Base-by-base conservation (phyloP, 768 basidiomycete genomes). In the Trametes elegans region DNA sequence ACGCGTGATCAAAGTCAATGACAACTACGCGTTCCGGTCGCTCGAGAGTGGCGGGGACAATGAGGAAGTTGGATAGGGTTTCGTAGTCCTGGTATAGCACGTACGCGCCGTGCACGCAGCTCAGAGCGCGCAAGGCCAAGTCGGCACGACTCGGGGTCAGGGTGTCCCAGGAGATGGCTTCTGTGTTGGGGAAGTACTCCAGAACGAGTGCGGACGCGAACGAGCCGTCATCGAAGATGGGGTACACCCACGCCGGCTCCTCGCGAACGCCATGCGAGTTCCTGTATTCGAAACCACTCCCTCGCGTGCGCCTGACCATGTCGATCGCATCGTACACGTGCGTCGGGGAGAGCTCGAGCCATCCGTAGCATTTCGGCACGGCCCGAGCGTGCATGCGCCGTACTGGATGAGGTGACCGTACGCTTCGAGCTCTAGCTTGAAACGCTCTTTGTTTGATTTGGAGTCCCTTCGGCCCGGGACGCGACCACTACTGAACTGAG, bases 291-390 rank as follows among this genome's bases (percentile, higher is more conserved):
- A 31, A 50, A 13, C 40, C 53, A n/a, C 53, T 7, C n/a, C 14
- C 18, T 6, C n/a, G 29, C 16, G 44, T 32, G 5, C 24, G 16
- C 13, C 19, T 21, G 46, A 32, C 39, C 41, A 41, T 21, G 6
- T 32, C 31, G 8, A 32, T 34, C 1, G 44, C 31, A 19, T 8
- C 18, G 8, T 31, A 31, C 5, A 46, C 19, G 11, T 32, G 29
- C 5, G 18, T 19, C 10, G 44, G 13, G 9, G 48, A 49, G 18
- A 74, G 51, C 8, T 38, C 34, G 24, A 57, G n/a, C 60, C 60
- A 62, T 11, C 61, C 61, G 40, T 51, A 59, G 47, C 61, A 62
- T 3, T 34, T 27, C 7, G 58, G 61, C 7, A 59, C 61, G 6
- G 40, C 14, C n/a, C 53, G 53, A 14, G 46, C 51, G n/a, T 38